Evolutionary conservation across 78 protist species (phyloP), one percentile per base, ranked within the genome.

Genomic region (Dictyostelium discoideum): DNA sequence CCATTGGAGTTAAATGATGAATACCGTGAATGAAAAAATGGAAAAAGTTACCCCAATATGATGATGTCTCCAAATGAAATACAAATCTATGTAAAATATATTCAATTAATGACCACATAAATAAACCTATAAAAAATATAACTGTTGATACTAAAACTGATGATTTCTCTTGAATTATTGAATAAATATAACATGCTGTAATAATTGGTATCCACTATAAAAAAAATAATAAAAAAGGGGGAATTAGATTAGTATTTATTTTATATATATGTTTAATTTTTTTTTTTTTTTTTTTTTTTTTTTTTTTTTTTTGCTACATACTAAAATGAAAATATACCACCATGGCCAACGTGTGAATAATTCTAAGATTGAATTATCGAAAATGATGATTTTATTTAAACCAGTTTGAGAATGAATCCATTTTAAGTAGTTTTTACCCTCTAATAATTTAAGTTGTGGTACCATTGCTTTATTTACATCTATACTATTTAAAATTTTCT

Each of bases 11-110:
- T 37, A 97, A 63, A 96, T 97, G 98, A 85, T 97, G 98, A 74
- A 96, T 87, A 18, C 98, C 98, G 42, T 97, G 98, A 20, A 93
- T 85, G 88, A 97, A 86, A 86, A 96, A 97, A 87, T 97, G 98
- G 72, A 97, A 82, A 40, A 93, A 87, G 92, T 96, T 97, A 8
- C 93, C 85, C 84, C 90, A 77, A 40, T 84, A 74, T n/a, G 92
- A 87, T 40, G 81, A 65, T 39, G 96, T 76, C 32, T 89, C 92
- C 7, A 93, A 32, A 88, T 96, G 97, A 57, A 96, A 96, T 60
- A 93, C 39, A 50, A 60, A 96, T 40, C 98, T 48, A 92, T 97
- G 98, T 16, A 97, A 80, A 16, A 86, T 16, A 86, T 97, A 97
- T 82, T 97, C 98, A 26, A 96, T 16, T 16, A 85, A 79, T 22